Base-by-base conservation (phyloP, 2,329 filamentous ascomycete genomes). In the Sclerotinia trifoliorum region DNA sequence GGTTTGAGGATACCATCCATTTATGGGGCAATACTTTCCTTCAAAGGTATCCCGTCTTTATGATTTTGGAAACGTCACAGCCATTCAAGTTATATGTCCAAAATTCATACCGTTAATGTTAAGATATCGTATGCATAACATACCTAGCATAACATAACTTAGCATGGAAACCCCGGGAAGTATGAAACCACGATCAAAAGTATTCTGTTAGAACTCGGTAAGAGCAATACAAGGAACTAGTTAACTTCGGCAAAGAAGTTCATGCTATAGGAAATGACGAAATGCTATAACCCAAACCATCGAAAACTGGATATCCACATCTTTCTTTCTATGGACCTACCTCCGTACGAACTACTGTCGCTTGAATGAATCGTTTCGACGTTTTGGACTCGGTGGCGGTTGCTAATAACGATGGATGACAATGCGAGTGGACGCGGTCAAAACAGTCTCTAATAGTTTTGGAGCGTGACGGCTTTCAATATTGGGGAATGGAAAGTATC, bases 191-290 rank as follows among this genome's bases (percentile, higher is more conserved):
- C 21, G 26, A 48, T 10, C 17, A 32, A 32, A 32, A n/a, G 10
- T 32, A 17, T 61, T n/a, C 42, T 35, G 39, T 17, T 17, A 13
- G 39, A 42, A 17, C 39, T 19, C n/a, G 57, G 21, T 61, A 17
- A 17, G 44, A 32, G 19, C 15, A n/a, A 15, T 61, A 5, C 42
- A 61, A 24, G 48, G 44, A 35, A 35, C 5, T 32, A n/a, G n/a
- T 10, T 3, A 13, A 42, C 17, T 49, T 44, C 35, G 58, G 29
- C 44, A 32, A 35, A 2, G 13, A 62, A 49, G 2, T 62, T 49
- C 44, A 62, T 62, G 58, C 58, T 35, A 49, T 62, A 62, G 26
- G 29, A 61, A 48, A 57, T n/a, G 44, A 49, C 3, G 24, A 24
- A 7, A 62, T 7, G 58, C 35, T 49, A 35, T 35, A 62, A n/a